Evolutionary conservation across 441 rosid species (phyloP).

Genomic region (Eruca vesicaria): DNA sequence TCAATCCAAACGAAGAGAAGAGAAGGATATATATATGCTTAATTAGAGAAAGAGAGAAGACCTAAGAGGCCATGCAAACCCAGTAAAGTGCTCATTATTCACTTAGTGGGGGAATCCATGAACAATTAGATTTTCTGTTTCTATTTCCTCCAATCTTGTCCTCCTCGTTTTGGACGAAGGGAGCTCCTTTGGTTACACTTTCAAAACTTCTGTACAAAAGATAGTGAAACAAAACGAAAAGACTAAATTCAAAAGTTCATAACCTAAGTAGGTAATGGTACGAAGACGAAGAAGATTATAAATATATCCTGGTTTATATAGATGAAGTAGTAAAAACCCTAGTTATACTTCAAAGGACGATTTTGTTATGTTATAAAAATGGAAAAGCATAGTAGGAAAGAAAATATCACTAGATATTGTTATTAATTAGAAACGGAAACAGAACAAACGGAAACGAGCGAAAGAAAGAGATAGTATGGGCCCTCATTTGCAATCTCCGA

Average conservation of each 20-base stretch:
- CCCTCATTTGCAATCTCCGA: constrained; percentile 2
- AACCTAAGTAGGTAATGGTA: background rate
- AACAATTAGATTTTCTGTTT: constrained; percentile 31
- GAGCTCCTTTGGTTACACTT: constrained; percentile 37
- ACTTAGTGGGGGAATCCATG: constrained; percentile 39
- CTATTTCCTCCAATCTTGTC: constrained; percentile 6
- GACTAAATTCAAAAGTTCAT: too few relatives aligned
- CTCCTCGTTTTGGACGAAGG: constrained; percentile 42
- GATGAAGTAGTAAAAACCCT: constrained; percentile 21
- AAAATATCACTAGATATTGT: constrained; percentile 5
- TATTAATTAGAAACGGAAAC: constrained; percentile 18
- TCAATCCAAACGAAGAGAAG: constrained; percentile 50
- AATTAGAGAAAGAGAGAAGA: constrained; percentile 19
- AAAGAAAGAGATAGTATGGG: background rate
- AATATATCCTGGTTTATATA: constrained; percentile 30
- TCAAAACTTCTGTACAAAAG: background rate
- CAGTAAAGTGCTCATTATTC: constrained; percentile 17
- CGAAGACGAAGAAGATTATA: too few relatives aligned
- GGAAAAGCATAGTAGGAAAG: background rate
- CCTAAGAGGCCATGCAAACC: constrained; percentile 56
- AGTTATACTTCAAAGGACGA: background rate
- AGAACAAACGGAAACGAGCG: background rate
- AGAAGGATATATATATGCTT: background rate
- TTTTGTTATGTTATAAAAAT: background rate
- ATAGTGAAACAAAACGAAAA: background rate